phyloP scores from a whole-genome alignment of 192 early-diverging fungal genomes.

The Rhizophlyctis rosea region DNA sequence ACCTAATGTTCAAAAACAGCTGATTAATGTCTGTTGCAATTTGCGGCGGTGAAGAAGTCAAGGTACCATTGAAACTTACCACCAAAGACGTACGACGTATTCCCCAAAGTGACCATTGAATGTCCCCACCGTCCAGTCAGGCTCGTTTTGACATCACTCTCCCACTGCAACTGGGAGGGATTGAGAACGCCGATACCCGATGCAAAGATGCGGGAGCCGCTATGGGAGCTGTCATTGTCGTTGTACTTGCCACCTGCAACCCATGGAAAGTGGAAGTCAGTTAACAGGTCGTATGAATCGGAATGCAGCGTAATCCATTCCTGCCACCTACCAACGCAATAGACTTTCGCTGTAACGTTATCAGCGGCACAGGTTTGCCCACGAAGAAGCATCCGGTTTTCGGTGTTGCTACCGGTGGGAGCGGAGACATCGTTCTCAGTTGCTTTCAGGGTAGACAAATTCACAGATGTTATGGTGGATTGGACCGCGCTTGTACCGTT shows the following conservation, averaged over 20 bases:
- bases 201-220: neutral
- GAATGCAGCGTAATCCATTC: too few species aligned
- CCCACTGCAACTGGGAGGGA: conserved; percentile 11
- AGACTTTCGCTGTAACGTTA: conserved; percentile 5
- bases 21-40: neutral
- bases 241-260: neutral
- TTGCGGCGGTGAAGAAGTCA: neutral
- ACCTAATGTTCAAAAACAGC: neutral
- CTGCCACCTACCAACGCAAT: conserved; percentile 25
- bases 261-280: neutral
- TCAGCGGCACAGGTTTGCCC: conserved; percentile 22
- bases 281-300: neutral
- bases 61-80: neutral
- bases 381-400: conserved; percentile 10
- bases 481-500: neutral
- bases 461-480: conserved; percentile 7
- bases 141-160: neutral
- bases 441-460: conserved; percentile 2
- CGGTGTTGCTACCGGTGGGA: neutral
- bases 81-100: conserved; percentile 20
- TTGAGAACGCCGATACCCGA: conserved; percentile 21
- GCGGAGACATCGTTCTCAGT: neutral
- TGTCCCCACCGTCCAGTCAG: conserved; percentile 5
- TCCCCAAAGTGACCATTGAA: conserved; percentile 9
- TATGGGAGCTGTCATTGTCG: neutral